Evolutionary conservation across 2,329 filamentous ascomycete species (phyloP).

Genomic region (Coniochaeta prunicola): DNA sequence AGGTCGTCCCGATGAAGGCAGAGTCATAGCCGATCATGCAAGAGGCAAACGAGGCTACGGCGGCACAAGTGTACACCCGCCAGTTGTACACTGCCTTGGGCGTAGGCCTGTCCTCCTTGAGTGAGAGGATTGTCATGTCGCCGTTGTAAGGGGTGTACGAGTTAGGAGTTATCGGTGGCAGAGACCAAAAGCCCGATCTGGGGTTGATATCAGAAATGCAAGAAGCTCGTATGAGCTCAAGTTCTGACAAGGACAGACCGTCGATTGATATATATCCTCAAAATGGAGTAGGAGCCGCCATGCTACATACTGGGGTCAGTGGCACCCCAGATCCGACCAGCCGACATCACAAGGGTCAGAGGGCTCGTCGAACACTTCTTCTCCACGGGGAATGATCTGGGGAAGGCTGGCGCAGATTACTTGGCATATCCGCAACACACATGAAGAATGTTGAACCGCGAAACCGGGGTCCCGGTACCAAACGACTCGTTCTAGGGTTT

Average conservation of each 20-base stretch:
- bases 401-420: background rate
- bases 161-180: background rate
- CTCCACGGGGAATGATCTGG: conserved; percentile 1
- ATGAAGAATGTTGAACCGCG: conserved; percentile 2
- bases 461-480: background rate
- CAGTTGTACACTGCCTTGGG: conserved; percentile 53
- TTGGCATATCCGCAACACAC: background rate
- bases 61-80: conserved; percentile 48
- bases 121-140: conserved; percentile 33
- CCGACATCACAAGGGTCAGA: background rate
- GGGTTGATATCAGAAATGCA: background rate
- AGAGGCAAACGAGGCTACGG: conserved; percentile 47
- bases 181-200: background rate
- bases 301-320: background rate
- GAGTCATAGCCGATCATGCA: conserved; percentile 58
- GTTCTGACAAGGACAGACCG: background rate
- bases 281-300: background rate
- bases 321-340: background rate
- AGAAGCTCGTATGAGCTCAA: background rate
- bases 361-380: background rate
- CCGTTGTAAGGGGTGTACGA: background rate
- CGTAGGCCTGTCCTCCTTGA: conserved; percentile 51
- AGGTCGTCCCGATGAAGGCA: conserved; percentile 72
- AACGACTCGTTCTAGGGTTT: too few species aligned
- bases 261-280: background rate